Evolutionary conservation across 2,329 filamentous ascomycete genomes (phyloP), one percentile per base, ranked within the genome.

Genomic region (Curvularia sp.): DNA sequence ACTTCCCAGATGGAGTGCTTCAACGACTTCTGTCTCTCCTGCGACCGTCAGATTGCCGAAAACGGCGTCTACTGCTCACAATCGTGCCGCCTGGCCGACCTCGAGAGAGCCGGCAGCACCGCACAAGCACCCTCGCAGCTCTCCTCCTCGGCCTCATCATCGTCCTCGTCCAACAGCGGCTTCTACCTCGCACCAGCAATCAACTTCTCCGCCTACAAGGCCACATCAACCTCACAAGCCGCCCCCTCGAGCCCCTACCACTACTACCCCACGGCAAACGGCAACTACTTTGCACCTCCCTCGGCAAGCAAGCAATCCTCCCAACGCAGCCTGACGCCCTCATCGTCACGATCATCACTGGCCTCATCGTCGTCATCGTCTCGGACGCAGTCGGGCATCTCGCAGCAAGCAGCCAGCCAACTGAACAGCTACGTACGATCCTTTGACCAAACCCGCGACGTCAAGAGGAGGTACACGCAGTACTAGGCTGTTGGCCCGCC

Each of bases 1-100:
- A 67, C 76, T 67, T 75, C 74, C 64, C 72, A 77, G 52, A 82
- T 83, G 79, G 80, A 82, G 73, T 97, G 93, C 92, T 91, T 91
- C 71, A 91, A 90, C 78, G 89, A 96, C 79, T 97, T 92, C 86
- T 97, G 93, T 84, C 87, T 97, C 70, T 88, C 90, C 81, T 97
- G 93, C 83, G 93, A 97, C 81, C 89, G 90, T 80, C 91, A 96
- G 80, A 93, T 90, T 60, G 86, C 91, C 55, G 77, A 79, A 60
- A 88, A 88, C 61, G 88, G 88, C 64, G 87, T 91, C 66, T 97
- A 96, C 84, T 97, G 93, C 84, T 96, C 92, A 46, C 93, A 97
- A 80, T 87, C 91, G 28, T 97, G 93, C 84, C 87, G 92, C 65
- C 83, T 97, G 43, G 90, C 91, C 66, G 93, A 97, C 79, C 88